These are phyloP conservation scores for Penicillium griseofulvum DNA, from an alignment of 2,329 filamentous ascomycete species.

Conservation along the genomic window DNA sequence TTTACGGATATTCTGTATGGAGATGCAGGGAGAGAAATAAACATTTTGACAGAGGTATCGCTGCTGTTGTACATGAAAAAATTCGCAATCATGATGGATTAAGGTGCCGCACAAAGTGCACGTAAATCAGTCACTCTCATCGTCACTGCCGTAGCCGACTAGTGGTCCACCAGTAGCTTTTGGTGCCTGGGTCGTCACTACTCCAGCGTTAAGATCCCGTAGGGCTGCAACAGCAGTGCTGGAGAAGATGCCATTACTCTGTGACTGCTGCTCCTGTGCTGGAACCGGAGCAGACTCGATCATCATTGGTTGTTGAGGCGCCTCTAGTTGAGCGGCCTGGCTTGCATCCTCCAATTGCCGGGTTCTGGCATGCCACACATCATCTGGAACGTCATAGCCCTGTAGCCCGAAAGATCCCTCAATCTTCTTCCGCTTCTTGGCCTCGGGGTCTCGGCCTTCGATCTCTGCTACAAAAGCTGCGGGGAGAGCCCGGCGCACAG, in stretches of 20 bases:
- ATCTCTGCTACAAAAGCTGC: conserved; percentile 90
- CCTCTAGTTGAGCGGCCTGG: conserved; percentile 57
- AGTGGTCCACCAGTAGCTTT: conserved; percentile 61
- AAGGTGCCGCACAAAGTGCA: background rate
- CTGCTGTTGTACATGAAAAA: conserved; percentile 34
- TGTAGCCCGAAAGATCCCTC: conserved; percentile 85
- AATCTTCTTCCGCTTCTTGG: conserved; percentile 81
- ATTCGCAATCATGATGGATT: conserved; percentile 12
- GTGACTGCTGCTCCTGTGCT: conserved; percentile 26
- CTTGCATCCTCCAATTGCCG: conserved; percentile 65
- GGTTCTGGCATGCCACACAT: conserved; percentile 85
- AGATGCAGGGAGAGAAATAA: conserved; percentile 6
- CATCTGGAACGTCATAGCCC: conserved; percentile 90
- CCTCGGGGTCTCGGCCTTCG: conserved; percentile 84
- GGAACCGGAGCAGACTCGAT: conserved; percentile 46
- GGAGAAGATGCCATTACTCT: conserved; percentile 69
- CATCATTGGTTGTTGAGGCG: conserved; percentile 45
- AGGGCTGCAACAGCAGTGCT: conserved; percentile 78
- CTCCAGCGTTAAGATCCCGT: conserved; percentile 52
- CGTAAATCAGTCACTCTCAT: conserved; percentile 62
- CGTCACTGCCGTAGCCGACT: conserved; percentile 87
- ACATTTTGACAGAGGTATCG: conserved; percentile 30
- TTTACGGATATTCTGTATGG: conserved; percentile 8
- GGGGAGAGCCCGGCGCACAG: conserved; percentile 81
- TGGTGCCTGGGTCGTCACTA: conserved; percentile 43